Base-by-base conservation (phyloP, 192 early-diverging fungal species). In the Piromyces sp. region DNA sequence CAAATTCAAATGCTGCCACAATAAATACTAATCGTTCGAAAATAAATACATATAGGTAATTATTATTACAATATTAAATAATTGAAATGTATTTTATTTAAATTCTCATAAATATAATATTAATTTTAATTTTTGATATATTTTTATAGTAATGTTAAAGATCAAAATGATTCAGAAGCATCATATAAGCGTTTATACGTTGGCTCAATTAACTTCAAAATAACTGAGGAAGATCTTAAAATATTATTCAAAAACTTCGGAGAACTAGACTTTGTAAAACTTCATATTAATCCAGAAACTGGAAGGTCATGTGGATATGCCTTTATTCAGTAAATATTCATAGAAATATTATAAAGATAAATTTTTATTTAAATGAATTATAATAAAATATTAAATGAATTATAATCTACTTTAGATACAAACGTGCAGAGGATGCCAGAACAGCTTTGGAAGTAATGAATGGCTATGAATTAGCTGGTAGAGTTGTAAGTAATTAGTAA, bases 221-320 rank as follows among this genome's bases (percentile, higher is more conserved):
- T 90, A 42, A 87, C 88, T 19, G 88, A 88, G 80, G 86, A 87
- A 30, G 97, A 98, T 86, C 84, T 98, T 80, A 87, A 89, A 81
- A 87, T 87, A 33, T 89, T 95, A 22, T 96, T 97, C 83, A 94
- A 95, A 84, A 87, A 92, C 68, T 94, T 95, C 89, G 97, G 96
- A 5, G 86, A 87, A 2, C 87, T 98, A 26, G 96, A 97, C 68
- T 92, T 90, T 83, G 92, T 96, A 82, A 92, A 92, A 80, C 85
- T 98, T 26, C 93, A 93, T 86, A 93, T 89, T 82, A 93, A 93
- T 82, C 84, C 89, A 0, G 92, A 92, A 31, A 91, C 92, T 11
- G 93, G 92, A 29, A 87, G 89, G 81, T 95, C 94, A 29, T 88
- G 88, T 84, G 92, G 95, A 30, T 95, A 89, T 83, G 93, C 93